phyloP scores from a whole-genome alignment of 352 stramenopile species.

The Pythium utonaiense region DNA sequence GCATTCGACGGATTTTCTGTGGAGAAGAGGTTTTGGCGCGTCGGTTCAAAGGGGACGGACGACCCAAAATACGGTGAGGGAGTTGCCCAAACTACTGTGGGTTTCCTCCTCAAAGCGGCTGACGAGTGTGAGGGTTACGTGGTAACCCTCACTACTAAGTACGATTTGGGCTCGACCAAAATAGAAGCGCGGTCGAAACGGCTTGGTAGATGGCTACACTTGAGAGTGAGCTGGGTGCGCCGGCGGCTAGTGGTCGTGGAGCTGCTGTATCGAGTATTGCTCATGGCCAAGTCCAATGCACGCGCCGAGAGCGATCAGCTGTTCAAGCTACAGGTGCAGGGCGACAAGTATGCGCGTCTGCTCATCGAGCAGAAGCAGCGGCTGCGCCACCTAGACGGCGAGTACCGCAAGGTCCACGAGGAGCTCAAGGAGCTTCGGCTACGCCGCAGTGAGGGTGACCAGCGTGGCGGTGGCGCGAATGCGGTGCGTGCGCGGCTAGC shows the following conservation, averaged over 20 bases:
- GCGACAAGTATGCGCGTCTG: constrained; percentile 72
- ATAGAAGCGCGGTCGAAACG: not conserved
- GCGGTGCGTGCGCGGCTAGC: constrained; percentile 66
- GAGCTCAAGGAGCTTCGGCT: constrained; percentile 65
- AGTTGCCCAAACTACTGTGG: not conserved
- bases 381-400: constrained; percentile 56
- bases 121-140: not conserved
- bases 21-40: not conserved
- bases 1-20: not conserved
- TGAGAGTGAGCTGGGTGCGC: too few relatives aligned
- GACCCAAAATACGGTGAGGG: not conserved
- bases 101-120: not conserved
- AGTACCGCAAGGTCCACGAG: constrained; percentile 64
- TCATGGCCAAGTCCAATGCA: constrained; percentile 63
- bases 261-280: too few relatives aligned
- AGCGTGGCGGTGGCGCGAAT: constrained; percentile 64
- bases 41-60: not conserved
- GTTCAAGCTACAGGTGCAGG: constrained; percentile 80
- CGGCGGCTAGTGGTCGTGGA: too few relatives aligned
- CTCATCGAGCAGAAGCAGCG: constrained; percentile 72
- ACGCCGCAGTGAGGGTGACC: constrained; percentile 66
- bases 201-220: constrained; percentile 16
- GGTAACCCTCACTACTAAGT: not conserved
- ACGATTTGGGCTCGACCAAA: not conserved
- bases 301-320: constrained; percentile 72